Percentiles rank a stretch among this genome's conserved stretches.
Conservation (phyloP, 129 eudicot genomes). For the Flaveria linearis region DNA sequence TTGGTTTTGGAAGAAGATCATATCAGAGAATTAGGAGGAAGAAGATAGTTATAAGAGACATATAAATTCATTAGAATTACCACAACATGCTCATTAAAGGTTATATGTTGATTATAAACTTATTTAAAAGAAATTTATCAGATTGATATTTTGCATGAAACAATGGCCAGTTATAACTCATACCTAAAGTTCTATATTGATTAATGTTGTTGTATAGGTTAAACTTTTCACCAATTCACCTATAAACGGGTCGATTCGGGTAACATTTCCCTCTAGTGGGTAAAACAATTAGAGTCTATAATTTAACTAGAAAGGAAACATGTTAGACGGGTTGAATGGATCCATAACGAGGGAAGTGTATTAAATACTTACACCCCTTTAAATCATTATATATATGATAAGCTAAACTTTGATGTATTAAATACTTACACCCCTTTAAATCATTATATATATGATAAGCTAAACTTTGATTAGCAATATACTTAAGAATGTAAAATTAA, state of each 20-base stretch:
- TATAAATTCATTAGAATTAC: constrained; percentile 18
- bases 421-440: too few relatives aligned
- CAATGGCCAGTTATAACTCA: neutral
- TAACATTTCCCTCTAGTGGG: neutral
- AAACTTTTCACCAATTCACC: neutral
- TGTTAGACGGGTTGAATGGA: neutral
- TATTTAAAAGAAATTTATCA: neutral
- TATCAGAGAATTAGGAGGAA: constrained; percentile 33
- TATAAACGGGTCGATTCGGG: neutral
- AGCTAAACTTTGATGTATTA: too few relatives aligned
- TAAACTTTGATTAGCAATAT: too few relatives aligned
- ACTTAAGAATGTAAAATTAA: too few relatives aligned
- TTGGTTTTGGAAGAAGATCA: constrained; percentile 88
- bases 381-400: too few relatives aligned
- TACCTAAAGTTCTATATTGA: neutral
- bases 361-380: too few relatives aligned
- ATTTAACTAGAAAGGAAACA: neutral
- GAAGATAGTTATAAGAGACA: constrained; percentile 30
- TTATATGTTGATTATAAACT: neutral
- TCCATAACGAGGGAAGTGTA: neutral
- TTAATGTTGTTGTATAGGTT: neutral
- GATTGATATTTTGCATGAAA: constrained; percentile 1
- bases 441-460: too few relatives aligned
- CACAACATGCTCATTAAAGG: constrained; percentile 11
- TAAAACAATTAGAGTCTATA: neutral